A percentile compares a stretch with the other conserved stretches of the same genome.
These are phyloP conservation scores for Spencermartinsiella ligniputridi DNA, from an alignment of 1,139 yeast species.

Conservation along the genomic window DNA sequence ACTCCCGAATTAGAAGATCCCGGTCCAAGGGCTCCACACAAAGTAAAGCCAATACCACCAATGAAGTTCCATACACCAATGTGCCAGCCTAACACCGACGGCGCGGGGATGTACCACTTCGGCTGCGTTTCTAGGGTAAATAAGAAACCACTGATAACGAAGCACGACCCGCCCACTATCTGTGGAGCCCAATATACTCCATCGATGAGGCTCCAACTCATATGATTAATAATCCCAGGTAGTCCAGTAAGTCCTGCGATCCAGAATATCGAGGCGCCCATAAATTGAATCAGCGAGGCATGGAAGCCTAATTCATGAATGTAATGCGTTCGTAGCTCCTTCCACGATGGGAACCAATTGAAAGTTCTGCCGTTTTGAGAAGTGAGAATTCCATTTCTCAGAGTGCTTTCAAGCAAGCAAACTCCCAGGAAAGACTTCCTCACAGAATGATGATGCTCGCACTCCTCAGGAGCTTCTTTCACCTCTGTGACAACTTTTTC, in stretches of 20 bases:
- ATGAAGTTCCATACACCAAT: constrained; percentile 16
- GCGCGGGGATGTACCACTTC: constrained; percentile 15
- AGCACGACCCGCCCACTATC: constrained; percentile 15
- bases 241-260: constrained; percentile 17
- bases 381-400: not conserved
- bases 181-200: constrained; percentile 18
- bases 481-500: not conserved
- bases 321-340: constrained; percentile 12
- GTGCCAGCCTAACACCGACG: constrained; percentile 15
- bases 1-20: constrained; percentile 13
- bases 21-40: constrained; percentile 17
- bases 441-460: constrained; percentile 9
- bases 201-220: constrained; percentile 12
- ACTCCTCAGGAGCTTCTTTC: constrained; percentile 2
- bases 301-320: constrained; percentile 14
- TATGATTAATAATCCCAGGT: constrained; percentile 13
- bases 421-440: constrained; percentile 5
- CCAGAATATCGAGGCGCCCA: constrained; percentile 17
- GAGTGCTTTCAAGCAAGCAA: not conserved
- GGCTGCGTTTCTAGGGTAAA: constrained; percentile 15
- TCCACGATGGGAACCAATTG: constrained; percentile 14
- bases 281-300: constrained; percentile 11
- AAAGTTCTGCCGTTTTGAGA: constrained; percentile 2
- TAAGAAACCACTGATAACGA: constrained; percentile 11
- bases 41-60: constrained; percentile 16